Base-by-base conservation (phyloP, 805 yeast genomes). In the Debaryomyces hansenii region DNA sequence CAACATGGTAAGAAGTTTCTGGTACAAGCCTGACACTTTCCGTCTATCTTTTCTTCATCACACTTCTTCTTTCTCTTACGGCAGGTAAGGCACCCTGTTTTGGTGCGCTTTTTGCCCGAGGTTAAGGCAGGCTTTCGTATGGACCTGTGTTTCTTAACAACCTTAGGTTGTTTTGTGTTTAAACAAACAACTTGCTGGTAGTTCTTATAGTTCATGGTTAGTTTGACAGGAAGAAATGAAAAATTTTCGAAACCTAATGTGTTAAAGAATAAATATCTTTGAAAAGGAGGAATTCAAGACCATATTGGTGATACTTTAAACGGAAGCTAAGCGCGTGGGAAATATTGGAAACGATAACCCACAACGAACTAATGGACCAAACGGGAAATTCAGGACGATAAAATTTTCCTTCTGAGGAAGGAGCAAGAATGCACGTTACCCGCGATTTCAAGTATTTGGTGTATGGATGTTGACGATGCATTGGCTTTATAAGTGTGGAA, bases 41-140 rank as follows among this genome's bases (percentile, higher is more conserved):
- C 77, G 46, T 66, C 66, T 8, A 62, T 67, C 29, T 56, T 67
- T 33, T 63, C 62, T 51, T 79, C 80, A 55, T 82, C 85, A 62
- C 87, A 82, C 66, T 82, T 82, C 67, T 83, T 75, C 64, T 83
- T 83, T 55, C 86, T 74, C 50, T 77, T 74, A 44, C 87, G 72
- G 60, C 89, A 83, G 40, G 83, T 81, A 50, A 81, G 68, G 55
- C 86, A 82, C 4, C 82, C 82, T 4, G 80, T 74, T 49, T 76
- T 70, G 5, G 77, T 73, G 56, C 80, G 59, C 51, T 59, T 58
- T 45, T 57, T 55, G 34, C 34, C 50, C 40, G 58, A 54, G 6
- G 56, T 51, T 48, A 52, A 55, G 40, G 56, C 52, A 51, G 56
- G 51, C 44, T 45, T 58, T 42, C 55, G 59, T 16, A 45, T 40